phyloP scores from a whole-genome alignment of 441 rosid genomes.

The Theobroma grandiflorum region DNA sequence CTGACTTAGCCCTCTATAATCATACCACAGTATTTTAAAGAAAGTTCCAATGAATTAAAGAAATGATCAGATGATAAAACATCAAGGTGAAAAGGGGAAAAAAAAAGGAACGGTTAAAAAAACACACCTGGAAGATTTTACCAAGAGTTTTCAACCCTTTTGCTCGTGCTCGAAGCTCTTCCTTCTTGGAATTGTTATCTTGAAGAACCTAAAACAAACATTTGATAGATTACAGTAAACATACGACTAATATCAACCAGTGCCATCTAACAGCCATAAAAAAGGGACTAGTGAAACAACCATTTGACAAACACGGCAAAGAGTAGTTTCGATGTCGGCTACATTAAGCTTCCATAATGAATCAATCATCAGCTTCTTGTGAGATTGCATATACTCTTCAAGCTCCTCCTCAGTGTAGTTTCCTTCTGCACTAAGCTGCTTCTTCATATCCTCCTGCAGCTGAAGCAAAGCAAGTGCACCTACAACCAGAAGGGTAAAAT shows the following conservation, averaged over 20 bases:
- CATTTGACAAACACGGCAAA: slow-evolving; percentile 96
- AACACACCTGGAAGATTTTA: slow-evolving; percentile 85
- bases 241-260: slow-evolving; percentile 12
- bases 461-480: slow-evolving; percentile 97
- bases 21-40: slow-evolving; percentile 16
- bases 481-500: slow-evolving; percentile 40
- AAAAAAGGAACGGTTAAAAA: background rate
- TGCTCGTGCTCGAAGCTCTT: slow-evolving; percentile 90
- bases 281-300: slow-evolving; percentile 51
- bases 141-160: slow-evolving; percentile 94
- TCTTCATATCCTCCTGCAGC: slow-evolving; percentile 98
- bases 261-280: slow-evolving; percentile 17
- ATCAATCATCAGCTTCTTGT: slow-evolving; percentile 92
- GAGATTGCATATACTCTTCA: slow-evolving; percentile 83
- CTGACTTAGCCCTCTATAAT: slow-evolving; percentile 63
- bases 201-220: slow-evolving; percentile 81
- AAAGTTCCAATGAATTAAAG: slow-evolving; percentile 22
- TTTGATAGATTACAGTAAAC: slow-evolving; percentile 39
- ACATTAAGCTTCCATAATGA: slow-evolving; percentile 98
- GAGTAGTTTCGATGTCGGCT: slow-evolving; percentile 97
- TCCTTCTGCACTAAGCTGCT: slow-evolving; percentile 82
- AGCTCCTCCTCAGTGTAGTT: slow-evolving; percentile 88
- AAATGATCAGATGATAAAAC: background rate
- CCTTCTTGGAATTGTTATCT: slow-evolving; percentile 81
- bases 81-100: background rate